A percentile compares a stretch with the other conserved stretches of the same genome.
Evolutionary conservation across 352 stramenopile species (phyloP).

Genomic region (Globisporangium middletonii): DNA sequence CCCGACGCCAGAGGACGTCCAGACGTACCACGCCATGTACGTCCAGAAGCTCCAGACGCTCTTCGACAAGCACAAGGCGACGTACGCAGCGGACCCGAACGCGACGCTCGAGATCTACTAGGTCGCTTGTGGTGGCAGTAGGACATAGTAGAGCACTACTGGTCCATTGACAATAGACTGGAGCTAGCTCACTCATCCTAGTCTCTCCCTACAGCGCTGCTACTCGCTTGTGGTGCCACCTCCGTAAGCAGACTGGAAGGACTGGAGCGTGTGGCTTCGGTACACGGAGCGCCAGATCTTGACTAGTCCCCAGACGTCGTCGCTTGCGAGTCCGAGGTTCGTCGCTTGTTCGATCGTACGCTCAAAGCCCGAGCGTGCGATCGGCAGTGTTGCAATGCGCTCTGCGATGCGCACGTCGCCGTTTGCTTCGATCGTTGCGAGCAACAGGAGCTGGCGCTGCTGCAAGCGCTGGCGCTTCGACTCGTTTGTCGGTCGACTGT

Average conservation of each 20-base stretch:
- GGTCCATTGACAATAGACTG: not conserved
- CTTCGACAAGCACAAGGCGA: conserved; percentile 83
- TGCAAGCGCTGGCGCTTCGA: not conserved
- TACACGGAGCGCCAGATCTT: conserved; percentile 61
- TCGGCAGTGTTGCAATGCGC: conserved; percentile 26
- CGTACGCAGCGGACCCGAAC: conserved; percentile 67
- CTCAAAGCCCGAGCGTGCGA: conserved; percentile 25
- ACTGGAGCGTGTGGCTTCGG: conserved; percentile 36
- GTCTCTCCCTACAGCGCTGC: not conserved
- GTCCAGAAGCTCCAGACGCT: conserved; percentile 71
- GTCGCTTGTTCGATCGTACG: conserved; percentile 36
- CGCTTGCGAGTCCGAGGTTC: conserved; percentile 24
- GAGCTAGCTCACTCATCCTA: no score
- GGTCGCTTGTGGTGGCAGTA: not conserved
- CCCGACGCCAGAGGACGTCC: conserved; percentile 84
- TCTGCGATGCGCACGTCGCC: conserved; percentile 35
- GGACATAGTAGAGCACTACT: not conserved
- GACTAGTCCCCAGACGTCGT: conserved; percentile 35
- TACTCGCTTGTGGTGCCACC: not conserved
- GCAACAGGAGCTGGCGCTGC: conserved; percentile 15
- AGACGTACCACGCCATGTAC: conserved; percentile 88
- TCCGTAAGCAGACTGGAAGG: conserved; percentile 10
- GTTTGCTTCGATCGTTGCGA: conserved; percentile 49
- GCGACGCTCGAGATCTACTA: conserved; percentile 47
- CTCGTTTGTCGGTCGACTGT: not conserved